Conservation (phyloP, 345 rosid genomes). For the Carallia pectinifolia region DNA sequence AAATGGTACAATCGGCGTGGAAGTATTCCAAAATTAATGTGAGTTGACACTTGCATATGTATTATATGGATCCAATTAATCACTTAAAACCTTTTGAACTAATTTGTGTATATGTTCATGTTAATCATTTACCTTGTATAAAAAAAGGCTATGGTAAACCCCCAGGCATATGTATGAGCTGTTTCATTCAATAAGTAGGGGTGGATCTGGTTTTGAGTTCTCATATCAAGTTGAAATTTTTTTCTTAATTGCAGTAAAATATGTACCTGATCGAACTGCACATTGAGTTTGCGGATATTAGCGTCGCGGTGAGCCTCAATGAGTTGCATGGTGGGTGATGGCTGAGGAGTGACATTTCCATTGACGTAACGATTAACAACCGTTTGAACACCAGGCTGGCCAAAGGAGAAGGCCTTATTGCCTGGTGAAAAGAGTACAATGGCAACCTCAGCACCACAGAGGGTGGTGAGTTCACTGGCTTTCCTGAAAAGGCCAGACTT, state of each 20-base stretch:
- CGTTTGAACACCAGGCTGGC: constrained; percentile 18
- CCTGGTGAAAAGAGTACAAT: constrained; percentile 27
- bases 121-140: no score
- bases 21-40: no score
- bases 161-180: no score
- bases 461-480: constrained; percentile 27
- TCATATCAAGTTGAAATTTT: no score
- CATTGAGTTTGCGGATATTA: constrained; percentile 43
- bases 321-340: constrained; percentile 34
- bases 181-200: no score
- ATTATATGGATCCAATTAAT: no score
- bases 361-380: constrained; percentile 25
- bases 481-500: constrained; percentile 27
- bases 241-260: background rate
- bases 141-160: no score
- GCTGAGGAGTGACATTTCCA: constrained; percentile 14
- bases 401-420: constrained; percentile 27
- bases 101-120: no score
- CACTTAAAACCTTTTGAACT: no score
- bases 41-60: no score
- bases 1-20: no score
- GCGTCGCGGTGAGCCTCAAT: constrained; percentile 48
- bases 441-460: constrained; percentile 24
- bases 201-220: no score
- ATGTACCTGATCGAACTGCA: constrained; percentile 23